Evolutionary conservation across 805 yeast genomes (phyloP).

Genomic region (Ogataea paraovalis): DNA sequence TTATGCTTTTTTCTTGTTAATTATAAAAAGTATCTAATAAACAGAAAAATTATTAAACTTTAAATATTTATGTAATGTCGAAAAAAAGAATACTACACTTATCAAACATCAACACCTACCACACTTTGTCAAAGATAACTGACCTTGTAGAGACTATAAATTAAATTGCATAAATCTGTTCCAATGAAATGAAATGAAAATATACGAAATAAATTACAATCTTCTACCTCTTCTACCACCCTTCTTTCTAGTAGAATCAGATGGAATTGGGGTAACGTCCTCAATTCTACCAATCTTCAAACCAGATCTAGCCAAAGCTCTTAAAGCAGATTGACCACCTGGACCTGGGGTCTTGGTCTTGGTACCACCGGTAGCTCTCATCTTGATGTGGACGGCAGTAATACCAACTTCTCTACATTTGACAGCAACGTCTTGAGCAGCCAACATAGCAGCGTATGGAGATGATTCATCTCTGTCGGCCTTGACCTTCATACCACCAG

Average conservation of each 20-base stretch:
- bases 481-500: constrained; percentile 99
- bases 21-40: constrained; percentile 5
- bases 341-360: constrained; percentile 99
- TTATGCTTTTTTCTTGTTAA: constrained; percentile 9
- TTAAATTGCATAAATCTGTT: background rate
- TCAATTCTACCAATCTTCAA: constrained; percentile 99
- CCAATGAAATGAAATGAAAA: background rate
- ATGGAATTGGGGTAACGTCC: constrained; percentile 99
- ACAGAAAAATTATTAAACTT: constrained; percentile 12
- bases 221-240: constrained; percentile 99
- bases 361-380: constrained; percentile 99
- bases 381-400: constrained; percentile 98
- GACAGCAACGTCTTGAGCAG: constrained; percentile 99
- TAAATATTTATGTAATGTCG: constrained; percentile 7
- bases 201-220: constrained; percentile 40
- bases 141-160: background rate
- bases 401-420: constrained; percentile 99
- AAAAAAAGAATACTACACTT: constrained; percentile 8
- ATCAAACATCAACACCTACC: constrained; percentile 8
- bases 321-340: constrained; percentile 99
- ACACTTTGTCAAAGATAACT: background rate
- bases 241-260: constrained; percentile 99
- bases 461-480: constrained; percentile 99
- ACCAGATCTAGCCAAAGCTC: constrained; percentile 99
- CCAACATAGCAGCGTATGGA: constrained; percentile 99